phyloP scores from a whole-genome alignment of 2,329 filamentous ascomycete genomes.

The Trichoderma polysporum region DNA sequence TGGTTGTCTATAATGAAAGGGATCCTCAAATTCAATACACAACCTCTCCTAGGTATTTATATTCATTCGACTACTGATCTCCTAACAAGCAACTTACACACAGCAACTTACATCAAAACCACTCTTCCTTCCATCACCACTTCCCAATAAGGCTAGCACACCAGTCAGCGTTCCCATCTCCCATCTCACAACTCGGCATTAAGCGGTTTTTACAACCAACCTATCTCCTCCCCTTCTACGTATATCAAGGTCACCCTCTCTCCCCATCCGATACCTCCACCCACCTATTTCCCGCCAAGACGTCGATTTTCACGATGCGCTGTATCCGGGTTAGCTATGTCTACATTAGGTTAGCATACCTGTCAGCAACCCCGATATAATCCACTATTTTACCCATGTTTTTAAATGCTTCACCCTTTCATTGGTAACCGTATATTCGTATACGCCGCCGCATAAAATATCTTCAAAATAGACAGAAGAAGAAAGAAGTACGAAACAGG shows the following conservation, averaged over 20 bases:
- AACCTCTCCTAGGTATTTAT: background rate
- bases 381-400: too few relatives aligned
- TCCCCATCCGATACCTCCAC: too few relatives aligned
- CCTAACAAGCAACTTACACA: background rate
- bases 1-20: background rate
- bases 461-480: too few relatives aligned
- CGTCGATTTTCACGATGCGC: background rate
- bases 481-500: too few relatives aligned
- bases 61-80: background rate
- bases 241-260: too few relatives aligned
- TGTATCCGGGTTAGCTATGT: too few relatives aligned
- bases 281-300: too few relatives aligned
- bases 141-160: slow-evolving; percentile 2
- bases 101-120: background rate
- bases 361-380: too few relatives aligned
- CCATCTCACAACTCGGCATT: background rate
- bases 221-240: background rate
- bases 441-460: too few relatives aligned
- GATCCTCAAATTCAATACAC: background rate
- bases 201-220: background rate
- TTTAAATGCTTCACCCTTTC: background rate
- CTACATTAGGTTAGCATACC: too few relatives aligned
- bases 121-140: background rate
- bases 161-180: background rate
- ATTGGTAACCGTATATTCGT: too few relatives aligned